Base-by-base conservation (phyloP, 768 basidiomycete genomes). In the Fistulinella prunicolor region DNA sequence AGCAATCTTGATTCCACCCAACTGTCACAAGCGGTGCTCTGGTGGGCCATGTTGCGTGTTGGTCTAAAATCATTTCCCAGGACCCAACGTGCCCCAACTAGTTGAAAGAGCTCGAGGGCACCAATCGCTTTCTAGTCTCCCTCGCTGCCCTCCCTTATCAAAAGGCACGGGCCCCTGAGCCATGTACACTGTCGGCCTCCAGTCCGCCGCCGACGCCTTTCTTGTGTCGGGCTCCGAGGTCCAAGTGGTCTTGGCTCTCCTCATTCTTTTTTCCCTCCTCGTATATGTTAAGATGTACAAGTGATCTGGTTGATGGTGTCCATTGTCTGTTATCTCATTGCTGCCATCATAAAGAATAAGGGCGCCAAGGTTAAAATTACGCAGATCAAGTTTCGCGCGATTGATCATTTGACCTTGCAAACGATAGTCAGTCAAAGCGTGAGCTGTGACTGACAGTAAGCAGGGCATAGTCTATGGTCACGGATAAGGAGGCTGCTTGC, bases 141-240 rank as follows among this genome's bases (percentile, higher is more conserved):
- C 50, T 49, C 61, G 63, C 61, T 61, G 50, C 47, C 42, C 28
- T 38, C 46, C 41, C 46, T 63, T 59, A 61, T 65, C 56, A 50
- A 55, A 58, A 50, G 55, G 41, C 6, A 50, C 57, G n/a, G n/a
- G n/a, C 55, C 56, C 54, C 44, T 37, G 24, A 54, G 48, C 56
- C 61, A 75, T 75, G 74, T 70, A 70, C 40, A 67, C 73, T 29
- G 67, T 74, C 57, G 71, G 73, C 58, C 50, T 75, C 36, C 65
- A 71, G 46, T 66, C 67, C 51, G 62, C 71, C 51, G 61, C 70
- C 52, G 61, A 65, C 49, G 65, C 64, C 21, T 68, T 71, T 58
- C 57, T 69, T 47, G 47, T 71, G 40, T 66, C 71, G 29, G 57
- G 63, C 34, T 45, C 68, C 28, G 63, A 66, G 46, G 52, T 60